Evolutionary conservation across 2,329 filamentous ascomycete genomes (phyloP), one percentile per base, ranked within the genome.

Genomic region (Talaromyces sp.): DNA sequence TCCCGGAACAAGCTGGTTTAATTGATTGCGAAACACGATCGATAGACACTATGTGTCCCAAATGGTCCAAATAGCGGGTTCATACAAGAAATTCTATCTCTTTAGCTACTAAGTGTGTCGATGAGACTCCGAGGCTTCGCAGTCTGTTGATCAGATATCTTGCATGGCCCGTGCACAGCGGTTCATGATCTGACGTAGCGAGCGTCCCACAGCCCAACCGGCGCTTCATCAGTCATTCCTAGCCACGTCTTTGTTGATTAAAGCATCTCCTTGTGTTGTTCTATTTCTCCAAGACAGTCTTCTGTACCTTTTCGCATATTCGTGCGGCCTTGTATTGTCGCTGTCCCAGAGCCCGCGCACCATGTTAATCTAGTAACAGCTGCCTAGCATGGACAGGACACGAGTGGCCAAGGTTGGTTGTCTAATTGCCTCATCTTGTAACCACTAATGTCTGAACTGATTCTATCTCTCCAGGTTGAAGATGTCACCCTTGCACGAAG

Each of bases 401-500:
- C 77, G 77, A 68, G 71, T 80, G 63, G 77, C 78, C 68, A 80
- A 79, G 77, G 78, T 80, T 64, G 39, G 71, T 65, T 48, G 27
- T 56, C 33, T 56, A 19, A 35, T 22, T 56, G 31, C 52, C 7
- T 8, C 2, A n/a, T 24, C 52, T 24, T 10, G 33, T 24, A n/a
- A 56, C 33, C 8, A 39, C 52, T 9, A 14, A 24, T 16, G 19
- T 19, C 52, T 22, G 13, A 39, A 3, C 31, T 56, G 6, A 62
- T 24, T 60, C 64, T 64, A 45, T 41, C 41, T 41, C 14, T 37
- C 58, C 65, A 83, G 81, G 81, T 82, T 70, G 81, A 83, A 65
- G 82, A 87, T 76, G 86, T 88, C 72, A 84, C 82, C 69, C 80
- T 88, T 64, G 82, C 84, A 71, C 82, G 84, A 65, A 83, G 82